These are phyloP conservation scores for Dictyophora rubrovolvata DNA, from an alignment of 768 basidiomycete genomes.

Conservation along the genomic window DNA sequence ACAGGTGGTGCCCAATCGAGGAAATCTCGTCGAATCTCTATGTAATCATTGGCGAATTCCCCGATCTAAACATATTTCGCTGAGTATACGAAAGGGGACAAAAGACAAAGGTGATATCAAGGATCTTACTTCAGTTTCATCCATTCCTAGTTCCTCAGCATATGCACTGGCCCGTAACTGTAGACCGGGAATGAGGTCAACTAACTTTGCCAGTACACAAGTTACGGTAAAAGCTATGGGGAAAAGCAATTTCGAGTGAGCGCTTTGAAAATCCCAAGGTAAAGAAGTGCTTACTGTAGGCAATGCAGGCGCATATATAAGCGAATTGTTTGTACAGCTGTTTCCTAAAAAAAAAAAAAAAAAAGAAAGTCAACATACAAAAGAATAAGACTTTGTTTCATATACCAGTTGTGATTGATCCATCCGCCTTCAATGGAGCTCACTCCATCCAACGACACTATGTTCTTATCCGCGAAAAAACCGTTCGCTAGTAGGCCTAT, in stretches of 20 bases:
- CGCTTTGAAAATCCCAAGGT: slow-evolving; percentile 4
- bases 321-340: slow-evolving; percentile 73
- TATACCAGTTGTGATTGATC: slow-evolving; percentile 56
- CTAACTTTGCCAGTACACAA: slow-evolving; percentile 43
- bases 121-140: slow-evolving; percentile 56
- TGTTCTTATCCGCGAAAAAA: slow-evolving; percentile 57
- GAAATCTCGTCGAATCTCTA: slow-evolving; percentile 59
- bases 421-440: slow-evolving; percentile 48
- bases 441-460: slow-evolving; percentile 62
- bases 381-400: neutral
- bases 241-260: neutral
- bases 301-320: slow-evolving; percentile 47
- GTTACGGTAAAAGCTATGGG: slow-evolving; percentile 42
- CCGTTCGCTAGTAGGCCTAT: slow-evolving; percentile 64
- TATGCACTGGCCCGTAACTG: slow-evolving; percentile 42
- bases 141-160: slow-evolving; percentile 55
- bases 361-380: slow-evolving; percentile 12
- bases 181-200: slow-evolving; percentile 51
- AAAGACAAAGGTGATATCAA: neutral
- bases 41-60: slow-evolving; percentile 61
- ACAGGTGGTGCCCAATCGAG: slow-evolving; percentile 39
- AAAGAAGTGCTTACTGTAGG: slow-evolving; percentile 29
- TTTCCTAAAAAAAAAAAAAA: slow-evolving; percentile 24
- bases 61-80: slow-evolving; percentile 35
- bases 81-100: neutral